Conservation (phyloP, 1,284 basidiomycete genomes). For the Anthracocystis walkeri region DNA sequence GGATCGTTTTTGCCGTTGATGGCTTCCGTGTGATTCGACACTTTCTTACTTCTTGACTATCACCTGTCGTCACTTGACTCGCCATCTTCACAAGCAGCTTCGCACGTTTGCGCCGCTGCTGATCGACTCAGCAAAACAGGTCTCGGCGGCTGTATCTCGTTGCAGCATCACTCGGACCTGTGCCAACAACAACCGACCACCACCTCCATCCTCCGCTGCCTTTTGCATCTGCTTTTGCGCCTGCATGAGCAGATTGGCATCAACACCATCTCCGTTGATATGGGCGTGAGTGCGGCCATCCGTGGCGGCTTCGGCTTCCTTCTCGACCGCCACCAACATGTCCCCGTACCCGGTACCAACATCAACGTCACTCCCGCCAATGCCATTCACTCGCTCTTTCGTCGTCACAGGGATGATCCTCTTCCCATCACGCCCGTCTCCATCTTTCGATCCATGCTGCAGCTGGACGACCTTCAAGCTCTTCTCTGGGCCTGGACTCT, state of each 20-base stretch:
- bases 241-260: conserved; percentile 21
- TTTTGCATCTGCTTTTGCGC: background rate
- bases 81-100: conserved; percentile 7
- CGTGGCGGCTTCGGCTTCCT: conserved; percentile 48
- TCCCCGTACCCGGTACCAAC: conserved; percentile 6
- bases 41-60: background rate
- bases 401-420: conserved; percentile 33
- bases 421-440: conserved; percentile 42
- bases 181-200: background rate
- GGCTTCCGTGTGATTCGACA: background rate
- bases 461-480: conserved; percentile 43
- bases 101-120: conserved; percentile 24
- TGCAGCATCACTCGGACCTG: background rate
- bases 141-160: conserved; percentile 33
- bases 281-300: conserved; percentile 43
- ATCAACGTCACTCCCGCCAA: conserved; percentile 42
- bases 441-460: conserved; percentile 38
- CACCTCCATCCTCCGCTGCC: background rate
- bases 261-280: conserved; percentile 14
- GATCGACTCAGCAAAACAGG: conserved; percentile 33
- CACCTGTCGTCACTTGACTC: background rate
- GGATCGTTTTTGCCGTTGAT: conserved; percentile 3
- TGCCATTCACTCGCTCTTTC: conserved; percentile 39
- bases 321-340: conserved; percentile 29
- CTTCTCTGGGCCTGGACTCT: conserved; percentile 55